Conservation (phyloP, 2,329 filamentous ascomycete species). For the Zymoseptoria pseudotritici region DNA sequence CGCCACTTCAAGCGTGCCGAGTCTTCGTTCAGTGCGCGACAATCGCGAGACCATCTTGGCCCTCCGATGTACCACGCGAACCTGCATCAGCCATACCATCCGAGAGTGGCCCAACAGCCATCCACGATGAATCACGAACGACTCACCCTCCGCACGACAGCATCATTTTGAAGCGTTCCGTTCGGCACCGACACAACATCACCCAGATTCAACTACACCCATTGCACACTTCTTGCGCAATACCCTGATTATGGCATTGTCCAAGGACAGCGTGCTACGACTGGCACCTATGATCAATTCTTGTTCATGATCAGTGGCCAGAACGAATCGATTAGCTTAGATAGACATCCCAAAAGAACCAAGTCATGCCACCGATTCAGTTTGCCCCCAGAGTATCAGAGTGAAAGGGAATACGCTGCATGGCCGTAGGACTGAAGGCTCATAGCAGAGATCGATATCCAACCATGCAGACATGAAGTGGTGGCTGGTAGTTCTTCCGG, state of each 20-base stretch:
- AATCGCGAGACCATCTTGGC: background rate
- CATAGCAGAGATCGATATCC: background rate
- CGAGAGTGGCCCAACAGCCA: background rate
- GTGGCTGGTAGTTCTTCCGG: background rate
- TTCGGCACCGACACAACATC: constrained; percentile 11
- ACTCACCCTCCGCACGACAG: constrained; percentile 8
- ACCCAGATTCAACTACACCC: constrained; percentile 4
- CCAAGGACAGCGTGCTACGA: constrained; percentile 10
- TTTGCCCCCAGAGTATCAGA: background rate
- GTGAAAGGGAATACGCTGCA: background rate
- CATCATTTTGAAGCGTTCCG: constrained; percentile 23
- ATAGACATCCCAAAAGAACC: constrained; percentile 12
- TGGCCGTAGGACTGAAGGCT: no score
- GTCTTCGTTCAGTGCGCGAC: background rate
- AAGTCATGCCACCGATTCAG: background rate
- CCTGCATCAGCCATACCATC: background rate
- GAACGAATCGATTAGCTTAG: constrained; percentile 12
- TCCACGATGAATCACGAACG: constrained; percentile 2
- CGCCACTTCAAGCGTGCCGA: constrained; percentile 4
- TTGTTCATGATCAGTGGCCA: constrained; percentile 7
- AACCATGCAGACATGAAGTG: background rate
- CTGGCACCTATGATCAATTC: constrained; percentile 1
- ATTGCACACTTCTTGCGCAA: constrained; percentile 10
- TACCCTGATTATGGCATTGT: constrained; percentile 14
- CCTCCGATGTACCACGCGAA: background rate